Evolutionary conservation across 768 basidiomycete genomes (phyloP).

Genomic region (Pisolithus marmoratus): DNA sequence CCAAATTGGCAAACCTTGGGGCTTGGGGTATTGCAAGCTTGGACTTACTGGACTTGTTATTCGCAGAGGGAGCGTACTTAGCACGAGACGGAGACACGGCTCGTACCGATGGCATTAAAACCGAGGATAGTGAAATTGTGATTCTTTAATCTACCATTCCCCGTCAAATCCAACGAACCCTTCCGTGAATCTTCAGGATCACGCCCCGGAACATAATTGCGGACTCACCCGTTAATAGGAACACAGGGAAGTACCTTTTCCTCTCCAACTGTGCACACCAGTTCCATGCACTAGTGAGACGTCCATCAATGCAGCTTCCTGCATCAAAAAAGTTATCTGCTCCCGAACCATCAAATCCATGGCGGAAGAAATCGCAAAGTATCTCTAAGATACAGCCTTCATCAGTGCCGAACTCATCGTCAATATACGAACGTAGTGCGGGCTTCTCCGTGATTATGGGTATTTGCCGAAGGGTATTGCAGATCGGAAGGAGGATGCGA

Average conservation of each 20-base stretch:
- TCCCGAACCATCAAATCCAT: constrained; percentile 87
- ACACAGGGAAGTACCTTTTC: constrained; percentile 77
- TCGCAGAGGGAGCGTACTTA: background rate
- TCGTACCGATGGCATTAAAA: background rate
- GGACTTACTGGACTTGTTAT: background rate
- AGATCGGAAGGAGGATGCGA: constrained; percentile 82
- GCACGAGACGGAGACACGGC: background rate
- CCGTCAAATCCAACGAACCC: constrained; percentile 85
- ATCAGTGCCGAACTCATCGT: constrained; percentile 73
- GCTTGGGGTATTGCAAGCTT: background rate
- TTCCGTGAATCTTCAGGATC: constrained; percentile 20
- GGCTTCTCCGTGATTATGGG: constrained; percentile 61
- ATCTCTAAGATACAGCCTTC: constrained; percentile 69
- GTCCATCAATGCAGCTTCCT: constrained; percentile 78
- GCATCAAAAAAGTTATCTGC: constrained; percentile 90
- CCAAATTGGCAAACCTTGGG: too few species aligned
- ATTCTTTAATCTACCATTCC: constrained; percentile 53
- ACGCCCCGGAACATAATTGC: background rate
- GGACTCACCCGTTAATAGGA: constrained; percentile 64
- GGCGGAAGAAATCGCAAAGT: constrained; percentile 78
- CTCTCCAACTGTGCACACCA: constrained; percentile 86
- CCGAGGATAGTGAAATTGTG: background rate
- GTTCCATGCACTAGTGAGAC: constrained; percentile 88
- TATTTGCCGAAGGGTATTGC: constrained; percentile 74
- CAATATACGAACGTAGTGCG: constrained; percentile 68